These are phyloP conservation scores for Cetraspora pellucida DNA, from an alignment of 192 early-diverging fungal species.

Conservation along the genomic window DNA sequence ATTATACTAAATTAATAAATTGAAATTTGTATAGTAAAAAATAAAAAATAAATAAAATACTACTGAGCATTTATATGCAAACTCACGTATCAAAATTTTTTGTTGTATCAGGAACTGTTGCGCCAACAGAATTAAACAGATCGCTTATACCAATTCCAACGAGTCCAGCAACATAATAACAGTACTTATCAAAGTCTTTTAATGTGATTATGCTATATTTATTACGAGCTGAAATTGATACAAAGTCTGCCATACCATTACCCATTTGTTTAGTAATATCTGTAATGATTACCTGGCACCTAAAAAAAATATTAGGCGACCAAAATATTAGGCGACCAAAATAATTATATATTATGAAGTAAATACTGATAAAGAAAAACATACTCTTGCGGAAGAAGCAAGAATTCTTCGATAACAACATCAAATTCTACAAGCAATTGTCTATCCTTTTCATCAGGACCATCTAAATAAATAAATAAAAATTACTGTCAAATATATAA, in stretches of 20 bases:
- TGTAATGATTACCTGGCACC: conserved; percentile 83
- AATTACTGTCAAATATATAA: background rate
- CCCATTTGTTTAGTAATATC: conserved; percentile 94
- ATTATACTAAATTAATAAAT: background rate
- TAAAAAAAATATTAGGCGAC: too few relatives aligned
- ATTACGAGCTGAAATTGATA: conserved; percentile 50
- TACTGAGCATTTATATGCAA: too few relatives aligned
- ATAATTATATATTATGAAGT: too few relatives aligned
- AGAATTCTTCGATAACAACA: conserved; percentile 86
- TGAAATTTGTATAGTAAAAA: too few relatives aligned
- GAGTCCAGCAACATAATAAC: conserved; percentile 96
- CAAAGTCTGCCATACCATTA: conserved; percentile 91
- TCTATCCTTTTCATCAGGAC: conserved; percentile 94
- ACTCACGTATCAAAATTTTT: conserved; percentile 12
- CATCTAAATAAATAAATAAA: conserved; percentile 48
- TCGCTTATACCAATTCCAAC: conserved; percentile 91
- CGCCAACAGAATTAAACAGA: conserved; percentile 84
- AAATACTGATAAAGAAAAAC: conserved; percentile 23
- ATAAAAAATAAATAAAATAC: too few relatives aligned
- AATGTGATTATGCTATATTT: conserved; percentile 61
- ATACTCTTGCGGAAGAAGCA: conserved; percentile 61
- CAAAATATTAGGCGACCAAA: too few relatives aligned
- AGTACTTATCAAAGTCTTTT: conserved; percentile 95
- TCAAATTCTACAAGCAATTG: conserved; percentile 87
- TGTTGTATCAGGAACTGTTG: conserved; percentile 59